phyloP scores from a whole-genome alignment of 2,329 filamentous ascomycete genomes.

The Claviceps fusiformis region DNA sequence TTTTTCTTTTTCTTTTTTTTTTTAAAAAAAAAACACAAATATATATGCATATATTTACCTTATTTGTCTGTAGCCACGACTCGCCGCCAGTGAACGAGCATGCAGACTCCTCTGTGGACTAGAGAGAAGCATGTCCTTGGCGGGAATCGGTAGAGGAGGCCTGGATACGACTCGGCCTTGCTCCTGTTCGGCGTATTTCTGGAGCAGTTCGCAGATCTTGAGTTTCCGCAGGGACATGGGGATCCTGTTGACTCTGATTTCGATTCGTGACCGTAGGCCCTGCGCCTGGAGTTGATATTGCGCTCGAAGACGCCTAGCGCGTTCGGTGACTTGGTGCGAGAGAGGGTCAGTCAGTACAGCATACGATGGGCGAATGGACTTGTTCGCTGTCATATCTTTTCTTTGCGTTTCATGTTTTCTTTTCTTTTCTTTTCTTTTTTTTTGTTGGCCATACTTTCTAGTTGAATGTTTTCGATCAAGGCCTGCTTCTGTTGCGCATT shows the following conservation, averaged over 20 bases:
- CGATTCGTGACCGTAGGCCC: slow-evolving; percentile 70
- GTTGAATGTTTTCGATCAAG: slow-evolving; percentile 75
- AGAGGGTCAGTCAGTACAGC: background rate
- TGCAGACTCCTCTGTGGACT: slow-evolving; percentile 22
- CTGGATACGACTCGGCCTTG: slow-evolving; percentile 23
- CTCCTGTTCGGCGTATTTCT: slow-evolving; percentile 33
- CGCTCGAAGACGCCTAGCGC: slow-evolving; percentile 73
- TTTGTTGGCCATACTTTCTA: slow-evolving; percentile 53
- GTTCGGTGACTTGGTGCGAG: slow-evolving; percentile 56
- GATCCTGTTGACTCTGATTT: slow-evolving; percentile 87
- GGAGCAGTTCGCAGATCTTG: slow-evolving; percentile 68
- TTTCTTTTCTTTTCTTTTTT: background rate
- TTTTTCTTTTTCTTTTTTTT: background rate
- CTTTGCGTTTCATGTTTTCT: background rate
- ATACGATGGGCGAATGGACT: background rate
- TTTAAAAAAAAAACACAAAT: background rate
- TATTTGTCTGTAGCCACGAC: slow-evolving; percentile 30
- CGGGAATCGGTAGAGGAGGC: slow-evolving; percentile 35
- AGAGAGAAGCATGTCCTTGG: slow-evolving; percentile 31
- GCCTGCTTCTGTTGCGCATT: slow-evolving; percentile 67
- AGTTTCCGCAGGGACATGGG: slow-evolving; percentile 64
- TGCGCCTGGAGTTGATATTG: slow-evolving; percentile 84
- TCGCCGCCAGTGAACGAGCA: slow-evolving; percentile 10
- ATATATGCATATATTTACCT: slow-evolving; percentile 25
- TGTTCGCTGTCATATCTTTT: too few species aligned